Evolutionary conservation across 495 filamentous ascomycete species (phyloP), one percentile per base, ranked within the genome.

Genomic region (Apiosordaria backusii): DNA sequence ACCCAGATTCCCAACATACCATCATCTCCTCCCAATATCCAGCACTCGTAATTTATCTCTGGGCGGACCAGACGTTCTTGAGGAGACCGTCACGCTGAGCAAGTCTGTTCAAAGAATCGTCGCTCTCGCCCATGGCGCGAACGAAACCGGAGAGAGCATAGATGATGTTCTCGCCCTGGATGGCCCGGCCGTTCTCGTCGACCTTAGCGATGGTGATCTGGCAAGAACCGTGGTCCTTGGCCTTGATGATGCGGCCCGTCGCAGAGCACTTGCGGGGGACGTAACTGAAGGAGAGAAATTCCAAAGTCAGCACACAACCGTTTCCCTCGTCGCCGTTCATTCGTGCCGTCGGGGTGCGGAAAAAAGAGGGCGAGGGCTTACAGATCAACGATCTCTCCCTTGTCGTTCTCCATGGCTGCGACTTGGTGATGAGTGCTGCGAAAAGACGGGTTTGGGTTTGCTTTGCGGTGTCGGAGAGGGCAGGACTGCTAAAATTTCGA

Each of bases 131-230:
- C 88, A 97, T 97, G 68, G 93, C 90, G 73, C 95, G 87, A 71
- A 99, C 92, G 85, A 99, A 99, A 63, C 95, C 95, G 83, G 92
- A 97, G 61, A 99, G 88, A 70, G 95, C 96, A 78, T 96, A 97
- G 74, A 92, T 90, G 81, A 97, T 89, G 88, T 92, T 97, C 85
- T 98, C 95, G 76, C 92, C 92, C 69, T 92, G 95, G 86, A 97
- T 92, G 71, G 81, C 80, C 74, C 93, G 90, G 71, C 95, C 94
- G 83, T 91, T 93, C 87, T 99, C 95, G 81, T 97, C 95, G 72
- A 99, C 92, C 83, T 95, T 95, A 78, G 88, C 91, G 77, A 95
- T 84, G 72, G 89, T 89, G 80, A 96, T 90, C 85, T 97, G 90
- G 72, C 93, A 93, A 63, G 90, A 93, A 73, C 90, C 92, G 85